Percentiles rank a stretch among this genome's conserved stretches.
phyloP scores from a whole-genome alignment of 139 green algal genomes.

The Desmodesmus armatus region DNA sequence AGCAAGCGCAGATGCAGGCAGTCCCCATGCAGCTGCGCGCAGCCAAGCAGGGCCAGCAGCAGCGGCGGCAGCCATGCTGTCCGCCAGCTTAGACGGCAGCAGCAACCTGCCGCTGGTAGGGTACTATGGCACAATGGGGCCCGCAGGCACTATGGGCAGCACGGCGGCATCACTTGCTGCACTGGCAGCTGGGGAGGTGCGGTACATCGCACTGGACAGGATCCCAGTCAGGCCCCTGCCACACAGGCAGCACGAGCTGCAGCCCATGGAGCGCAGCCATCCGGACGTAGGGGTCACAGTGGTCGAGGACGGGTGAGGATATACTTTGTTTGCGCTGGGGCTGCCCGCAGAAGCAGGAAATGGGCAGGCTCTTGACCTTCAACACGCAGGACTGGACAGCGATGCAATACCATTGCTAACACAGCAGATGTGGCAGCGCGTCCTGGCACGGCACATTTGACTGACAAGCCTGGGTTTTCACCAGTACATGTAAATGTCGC shows the following conservation, averaged over 20 bases:
- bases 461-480: too few relatives aligned
- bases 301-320: conserved; percentile 40
- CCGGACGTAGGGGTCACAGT: conserved; percentile 54
- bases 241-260: conserved; percentile 50
- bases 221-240: conserved; percentile 67
- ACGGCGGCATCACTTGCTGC: background rate
- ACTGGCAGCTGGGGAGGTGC: conserved; percentile 23
- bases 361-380: too few relatives aligned
- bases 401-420: too few relatives aligned
- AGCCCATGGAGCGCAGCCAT: conserved; percentile 29
- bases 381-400: background rate
- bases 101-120: too few relatives aligned
- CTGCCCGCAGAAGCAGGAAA: too few relatives aligned
- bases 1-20: too few relatives aligned
- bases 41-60: background rate
- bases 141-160: too few relatives aligned
- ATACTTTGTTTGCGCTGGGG: background rate
- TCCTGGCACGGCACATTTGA: too few relatives aligned
- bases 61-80: background rate
- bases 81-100: too few relatives aligned
- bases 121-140: too few relatives aligned
- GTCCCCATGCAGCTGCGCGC: background rate
- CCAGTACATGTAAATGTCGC: too few relatives aligned
- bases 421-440: too few relatives aligned
- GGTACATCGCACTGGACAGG: conserved; percentile 68